phyloP scores from a whole-genome alignment of 2,329 filamentous ascomycete species.

The Aspergillus niger region DNA sequence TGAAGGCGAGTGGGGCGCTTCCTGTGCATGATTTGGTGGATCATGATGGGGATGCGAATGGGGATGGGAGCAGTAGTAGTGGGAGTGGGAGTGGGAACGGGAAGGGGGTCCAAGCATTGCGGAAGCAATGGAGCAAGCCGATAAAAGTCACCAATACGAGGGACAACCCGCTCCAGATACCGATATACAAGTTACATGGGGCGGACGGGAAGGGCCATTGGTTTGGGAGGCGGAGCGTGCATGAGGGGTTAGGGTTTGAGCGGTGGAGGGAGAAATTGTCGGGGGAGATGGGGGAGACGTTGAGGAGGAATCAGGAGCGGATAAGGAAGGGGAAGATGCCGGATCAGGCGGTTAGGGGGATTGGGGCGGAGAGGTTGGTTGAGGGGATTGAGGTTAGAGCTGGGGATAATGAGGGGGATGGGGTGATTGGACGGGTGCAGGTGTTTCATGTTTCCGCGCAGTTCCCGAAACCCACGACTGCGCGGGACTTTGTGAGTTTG shows the following conservation, averaged over 20 bases:
- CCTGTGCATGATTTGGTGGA: too few species aligned
- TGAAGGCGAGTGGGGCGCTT: too few species aligned
- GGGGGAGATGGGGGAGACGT: slow-evolving; percentile 75
- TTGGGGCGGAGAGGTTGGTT: slow-evolving; percentile 76
- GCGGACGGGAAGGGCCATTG: slow-evolving; percentile 83
- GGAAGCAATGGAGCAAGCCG: slow-evolving; percentile 82
- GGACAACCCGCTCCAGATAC: slow-evolving; percentile 75
- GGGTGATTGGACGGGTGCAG: slow-evolving; percentile 38
- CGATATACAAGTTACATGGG: slow-evolving; percentile 75
- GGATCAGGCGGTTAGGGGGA: slow-evolving; percentile 76
- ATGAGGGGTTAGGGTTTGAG: slow-evolving; percentile 74
- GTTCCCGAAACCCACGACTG: slow-evolving; percentile 84
- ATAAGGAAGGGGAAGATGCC: slow-evolving; percentile 68
- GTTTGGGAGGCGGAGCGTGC: slow-evolving; percentile 84
- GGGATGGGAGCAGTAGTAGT: too few species aligned
- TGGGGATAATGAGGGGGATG: neutral
- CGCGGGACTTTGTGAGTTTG: slow-evolving; percentile 83
- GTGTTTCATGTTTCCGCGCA: slow-evolving; percentile 86
- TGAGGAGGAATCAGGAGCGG: slow-evolving; percentile 69
- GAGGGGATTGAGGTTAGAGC: slow-evolving; percentile 58
- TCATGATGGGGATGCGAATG: too few species aligned
- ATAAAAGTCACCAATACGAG: slow-evolving; percentile 61
- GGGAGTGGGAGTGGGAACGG: too few species aligned
- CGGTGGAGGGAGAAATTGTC: slow-evolving; percentile 77
- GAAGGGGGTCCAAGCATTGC: slow-evolving; percentile 50